Base-by-base conservation (phyloP, 129 eudicot species). In the Centella asiatica region DNA sequence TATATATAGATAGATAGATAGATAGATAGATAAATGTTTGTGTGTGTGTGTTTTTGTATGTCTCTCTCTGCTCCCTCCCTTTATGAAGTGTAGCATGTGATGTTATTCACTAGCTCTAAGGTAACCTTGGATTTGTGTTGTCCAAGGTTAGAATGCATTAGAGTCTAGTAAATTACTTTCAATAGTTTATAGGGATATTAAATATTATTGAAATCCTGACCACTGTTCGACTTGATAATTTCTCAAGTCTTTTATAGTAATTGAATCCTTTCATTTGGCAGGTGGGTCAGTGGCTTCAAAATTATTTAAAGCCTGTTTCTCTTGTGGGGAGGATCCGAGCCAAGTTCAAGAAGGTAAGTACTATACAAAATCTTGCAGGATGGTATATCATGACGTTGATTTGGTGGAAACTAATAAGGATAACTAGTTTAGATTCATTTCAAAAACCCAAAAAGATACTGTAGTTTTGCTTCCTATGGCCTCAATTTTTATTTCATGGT, bases 291-390 rank as follows among this genome's bases (percentile, higher is more conserved):
- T 80, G 57, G 66, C 82, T 53, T 72, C 88, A 45, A 54, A 71
- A 62, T 52, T 87, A 25, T 49, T 92, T n/a, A 84, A 76, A 53
- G 62, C 84, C 11, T 92, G 98, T 70, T 79, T 92, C 60, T 75
- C 98, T 4, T 92, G 98, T 44, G 98, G 98, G 29, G 88, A 92
- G 13, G 98, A 87, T 76, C 94, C 94, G 69, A 87, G 88, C 73
- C 84, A 81, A 71, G 79, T 80, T 57, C 90, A 70, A 62, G 94
- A 84, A 84, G 98, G 98, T 92, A 75, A 40, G 64, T 37, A 57
- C 42, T 66, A 39, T 40, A 15, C 57, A 25, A 13, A 27, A 29
- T 18, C 19, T 2, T 12, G 15, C 10, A 7, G 3, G 25, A 32
- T 67, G 20, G 50, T 59, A 58, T 49, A 40, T 48, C 19, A 55